Evolutionary conservation across 306 rosid species (phyloP).

Genomic region (Gynostemma pentaphyllum): DNA sequence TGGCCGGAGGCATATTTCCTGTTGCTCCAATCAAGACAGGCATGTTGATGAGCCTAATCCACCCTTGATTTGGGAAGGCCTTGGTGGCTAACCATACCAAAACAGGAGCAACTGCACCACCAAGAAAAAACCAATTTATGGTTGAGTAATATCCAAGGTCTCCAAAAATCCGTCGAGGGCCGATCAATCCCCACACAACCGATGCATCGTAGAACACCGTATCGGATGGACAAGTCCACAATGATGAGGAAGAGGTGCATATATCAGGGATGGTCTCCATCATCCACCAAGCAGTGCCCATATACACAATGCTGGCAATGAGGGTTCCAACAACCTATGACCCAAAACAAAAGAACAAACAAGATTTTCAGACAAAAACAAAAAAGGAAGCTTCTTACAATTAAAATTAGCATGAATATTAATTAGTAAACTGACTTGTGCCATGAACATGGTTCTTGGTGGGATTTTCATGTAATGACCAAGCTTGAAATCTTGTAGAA

Average conservation of each 20-base stretch:
- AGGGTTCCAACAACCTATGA: slow-evolving; percentile 64
- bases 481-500: slow-evolving; percentile 84
- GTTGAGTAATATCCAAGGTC: slow-evolving; percentile 43
- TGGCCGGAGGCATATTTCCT: slow-evolving; percentile 75
- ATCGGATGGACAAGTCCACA: slow-evolving; percentile 82
- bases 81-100: slow-evolving; percentile 49
- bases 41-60: slow-evolving; percentile 80
- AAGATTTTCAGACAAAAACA: no score
- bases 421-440: slow-evolving; percentile 35
- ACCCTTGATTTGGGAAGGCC: slow-evolving; percentile 57
- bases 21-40: slow-evolving; percentile 70
- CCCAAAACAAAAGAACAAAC: neutral
- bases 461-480: slow-evolving; percentile 99
- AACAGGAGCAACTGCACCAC: slow-evolving; percentile 60
- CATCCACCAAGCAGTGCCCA: slow-evolving; percentile 89
- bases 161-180: slow-evolving; percentile 73
- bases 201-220: slow-evolving; percentile 89
- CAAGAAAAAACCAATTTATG: slow-evolving; percentile 73
- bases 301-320: slow-evolving; percentile 46
- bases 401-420: neutral
- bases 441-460: slow-evolving; percentile 93
- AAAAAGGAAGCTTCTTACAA: neutral
- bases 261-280: slow-evolving; percentile 77
- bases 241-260: slow-evolving; percentile 58
- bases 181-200: slow-evolving; percentile 84